A percentile compares a stretch with the other conserved stretches of the same genome.
Conservation (phyloP, 2,329 filamentous ascomycete genomes). For the Chrysoporthe deuterocubensis region DNA sequence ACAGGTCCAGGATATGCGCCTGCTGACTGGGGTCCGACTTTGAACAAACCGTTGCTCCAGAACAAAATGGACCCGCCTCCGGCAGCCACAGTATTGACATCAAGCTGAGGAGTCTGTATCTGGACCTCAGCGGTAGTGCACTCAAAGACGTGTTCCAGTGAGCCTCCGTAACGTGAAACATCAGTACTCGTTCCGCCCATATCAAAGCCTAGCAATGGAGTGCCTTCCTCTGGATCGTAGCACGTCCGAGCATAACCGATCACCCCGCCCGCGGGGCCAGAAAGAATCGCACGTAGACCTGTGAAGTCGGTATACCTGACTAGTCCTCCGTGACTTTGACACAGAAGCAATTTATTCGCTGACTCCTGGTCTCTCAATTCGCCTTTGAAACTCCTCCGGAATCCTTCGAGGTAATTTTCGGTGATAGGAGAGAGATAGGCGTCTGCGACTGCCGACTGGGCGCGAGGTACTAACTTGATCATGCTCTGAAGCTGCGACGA, state of each 20-base stretch:
- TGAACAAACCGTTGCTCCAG: slow-evolving; percentile 87
- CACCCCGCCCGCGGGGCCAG: slow-evolving; percentile 87
- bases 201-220: slow-evolving; percentile 90
- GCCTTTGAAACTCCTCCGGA: slow-evolving; percentile 79
- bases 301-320: slow-evolving; percentile 81
- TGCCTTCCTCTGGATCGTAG: slow-evolving; percentile 81
- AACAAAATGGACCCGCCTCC: slow-evolving; percentile 85
- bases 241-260: slow-evolving; percentile 94
- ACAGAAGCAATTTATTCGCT: background rate
- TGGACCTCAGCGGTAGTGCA: slow-evolving; percentile 93
- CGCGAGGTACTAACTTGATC: slow-evolving; percentile 79
- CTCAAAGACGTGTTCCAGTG: slow-evolving; percentile 90
- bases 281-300: slow-evolving; percentile 82
- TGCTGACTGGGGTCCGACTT: slow-evolving; percentile 87
- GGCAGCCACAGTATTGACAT: slow-evolving; percentile 94
- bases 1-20: slow-evolving; percentile 87
- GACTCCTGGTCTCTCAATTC: slow-evolving; percentile 86
- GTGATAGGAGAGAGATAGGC: slow-evolving; percentile 81
- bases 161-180: slow-evolving; percentile 83
- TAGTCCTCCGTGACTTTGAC: slow-evolving; percentile 75
- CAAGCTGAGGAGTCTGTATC: slow-evolving; percentile 87
- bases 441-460: slow-evolving; percentile 77
- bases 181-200: slow-evolving; percentile 96
- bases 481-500: slow-evolving; percentile 86
- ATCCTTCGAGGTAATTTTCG: slow-evolving; percentile 73